phyloP scores from a whole-genome alignment of 371 early-diverging fungal genomes.

The Blakeslea trispora region DNA sequence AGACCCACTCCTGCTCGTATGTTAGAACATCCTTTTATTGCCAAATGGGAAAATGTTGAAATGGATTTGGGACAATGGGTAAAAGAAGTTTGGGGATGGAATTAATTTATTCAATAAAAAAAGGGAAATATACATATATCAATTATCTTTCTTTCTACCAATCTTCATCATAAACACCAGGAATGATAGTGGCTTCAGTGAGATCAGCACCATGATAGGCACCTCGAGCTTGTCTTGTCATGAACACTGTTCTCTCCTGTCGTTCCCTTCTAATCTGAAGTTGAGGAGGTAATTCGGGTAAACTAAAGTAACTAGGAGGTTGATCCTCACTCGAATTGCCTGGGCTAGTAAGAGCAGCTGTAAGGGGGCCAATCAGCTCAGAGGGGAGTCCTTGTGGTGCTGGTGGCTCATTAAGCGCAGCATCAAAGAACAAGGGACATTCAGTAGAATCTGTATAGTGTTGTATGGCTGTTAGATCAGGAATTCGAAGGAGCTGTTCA shows the following conservation, averaged over 20 bases:
- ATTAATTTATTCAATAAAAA: constrained; percentile 14
- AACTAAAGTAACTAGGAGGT: constrained; percentile 39
- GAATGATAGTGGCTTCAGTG: constrained; percentile 30
- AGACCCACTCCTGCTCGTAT: constrained; percentile 81
- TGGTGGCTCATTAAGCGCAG: constrained; percentile 35
- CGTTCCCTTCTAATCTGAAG: constrained; percentile 32
- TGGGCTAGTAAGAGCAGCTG: constrained; percentile 28
- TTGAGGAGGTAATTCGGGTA: constrained; percentile 36
- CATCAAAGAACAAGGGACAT: constrained; percentile 39
- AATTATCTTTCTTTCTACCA: constrained; percentile 25
- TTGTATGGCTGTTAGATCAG: constrained; percentile 31
- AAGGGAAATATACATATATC: neutral
- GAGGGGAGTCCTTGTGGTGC: constrained; percentile 23
- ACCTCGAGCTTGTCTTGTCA: constrained; percentile 24
- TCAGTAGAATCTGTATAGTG: constrained; percentile 26
- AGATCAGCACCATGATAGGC: constrained; percentile 22
- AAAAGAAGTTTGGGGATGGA: constrained; percentile 62
- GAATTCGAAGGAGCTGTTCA: constrained; percentile 35
- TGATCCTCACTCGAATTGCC: constrained; percentile 16
- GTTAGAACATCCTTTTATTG: constrained; percentile 67
- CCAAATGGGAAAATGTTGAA: constrained; percentile 48
- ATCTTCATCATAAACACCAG: constrained; percentile 39
- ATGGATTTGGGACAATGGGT: constrained; percentile 55
- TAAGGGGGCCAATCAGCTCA: constrained; percentile 26
- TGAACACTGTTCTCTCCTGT: constrained; percentile 29